Evolutionary conservation across 495 filamentous ascomycete species (phyloP), one percentile per base, ranked within the genome.

Genomic region (Talaromyces borbonicus): DNA sequence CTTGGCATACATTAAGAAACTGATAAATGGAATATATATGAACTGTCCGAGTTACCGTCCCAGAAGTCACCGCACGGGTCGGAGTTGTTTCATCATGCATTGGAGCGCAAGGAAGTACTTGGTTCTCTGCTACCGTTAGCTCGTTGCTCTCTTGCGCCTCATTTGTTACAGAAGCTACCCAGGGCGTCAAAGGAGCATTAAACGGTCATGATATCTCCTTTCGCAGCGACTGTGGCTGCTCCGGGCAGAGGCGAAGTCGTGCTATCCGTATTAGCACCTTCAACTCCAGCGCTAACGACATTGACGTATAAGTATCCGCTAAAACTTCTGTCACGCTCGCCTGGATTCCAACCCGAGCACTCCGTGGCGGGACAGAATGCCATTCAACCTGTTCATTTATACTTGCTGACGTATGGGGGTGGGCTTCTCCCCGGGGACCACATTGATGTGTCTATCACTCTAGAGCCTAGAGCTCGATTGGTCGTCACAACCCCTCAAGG

Each of bases 371-470:
- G 56, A 30, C 56, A 57, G 40, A 57, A 55, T 36, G 40, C 61
- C 53, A 47, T 56, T 49, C 45, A 23, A 16, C 68, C 72, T 4
- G 71, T 73, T 62, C 62, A 85, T 77, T 63, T 90, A 31, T 96
- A 95, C 61, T 74, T 95, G 48, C 80, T 98, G 35, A 93, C 88
- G 35, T 98, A 98, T 56, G 92, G 92, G 47, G 92, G 92, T 35
- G 92, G 92, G 2, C 78, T 98, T 11, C 83, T 98, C 12, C 83
- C 82, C 4, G 85, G 87, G 24, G 92, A 98, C 62, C 66, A 75
- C 48, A 83, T 96, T 54, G 67, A 81, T 50, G 80, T 98, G 42
- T 63, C 61, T 16, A 66, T 96, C 39, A 72, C 74, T 3, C 67
- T 95, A 18, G 78, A 79, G 15, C 53, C 71, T 0, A 56, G 60